Base-by-base conservation (phyloP, 1,284 basidiomycete genomes). In the Tilletia horrida region DNA sequence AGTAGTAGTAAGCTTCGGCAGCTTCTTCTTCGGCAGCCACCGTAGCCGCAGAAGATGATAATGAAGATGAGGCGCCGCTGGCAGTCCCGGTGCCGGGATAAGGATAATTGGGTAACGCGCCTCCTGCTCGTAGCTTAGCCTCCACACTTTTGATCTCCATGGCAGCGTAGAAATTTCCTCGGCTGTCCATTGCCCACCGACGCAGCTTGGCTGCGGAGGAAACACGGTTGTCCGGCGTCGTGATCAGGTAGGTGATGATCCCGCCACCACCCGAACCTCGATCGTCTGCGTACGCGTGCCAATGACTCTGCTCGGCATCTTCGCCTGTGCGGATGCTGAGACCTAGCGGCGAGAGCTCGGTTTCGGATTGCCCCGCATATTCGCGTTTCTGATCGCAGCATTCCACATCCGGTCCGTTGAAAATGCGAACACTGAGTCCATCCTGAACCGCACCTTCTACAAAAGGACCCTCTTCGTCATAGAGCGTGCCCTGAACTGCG, bases 131-230 rank as follows among this genome's bases (percentile, higher is more conserved):
- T 14, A 81, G 47, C 71, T 81, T 81, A 3, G 75, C 74, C 63
- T 81, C 76, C 63, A 80, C 76, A 44, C 71, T 73, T 67, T 79
- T 81, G 72, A 81, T 78, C 66, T 81, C 79, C 79, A 81, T 80
- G 31, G 79, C 79, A 2, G 79, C 79, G 55, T 78, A 81, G 65
- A 81, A 81, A 66, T 73, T 67, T 29, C 79, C 79, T 2, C 67
- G 62, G 29, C 73, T 69, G 63, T 81, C 79, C 79, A 81, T 81
- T 7, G 79, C 79, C 79, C 79, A 81, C 25, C 79, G 64, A 2
- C 79, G 66, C 57, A 79, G 66, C 67, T 81, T 81, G 40, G 79
- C 79, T 0, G 79, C 78, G 1, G 76, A 78, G 7, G 78, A 79
- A 16, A 81, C 79, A 40, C 79, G 78, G 44, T 81, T 81, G 69